A percentile compares a stretch with the other conserved stretches of the same genome.
phyloP scores from a whole-genome alignment of 805 yeast species.

The Saccharomycopsis amapae region DNA sequence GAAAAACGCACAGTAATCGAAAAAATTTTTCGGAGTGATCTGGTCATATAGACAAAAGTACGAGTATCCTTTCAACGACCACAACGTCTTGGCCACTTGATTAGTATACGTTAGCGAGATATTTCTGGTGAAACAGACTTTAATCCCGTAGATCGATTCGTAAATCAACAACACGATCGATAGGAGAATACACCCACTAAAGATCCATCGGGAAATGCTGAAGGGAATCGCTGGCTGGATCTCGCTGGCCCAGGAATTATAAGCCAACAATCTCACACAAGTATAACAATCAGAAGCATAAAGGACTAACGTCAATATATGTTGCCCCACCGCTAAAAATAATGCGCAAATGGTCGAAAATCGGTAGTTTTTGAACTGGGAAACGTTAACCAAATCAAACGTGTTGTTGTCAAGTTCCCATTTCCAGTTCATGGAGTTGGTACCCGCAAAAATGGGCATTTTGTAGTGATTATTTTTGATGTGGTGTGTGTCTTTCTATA shows the following conservation, averaged over 20 bases:
- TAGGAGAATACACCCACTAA: conserved; percentile 71
- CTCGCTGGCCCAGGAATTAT: conserved; percentile 60
- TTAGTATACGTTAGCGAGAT: conserved; percentile 68
- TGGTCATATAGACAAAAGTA: conserved; percentile 67
- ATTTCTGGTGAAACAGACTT: conserved; percentile 50
- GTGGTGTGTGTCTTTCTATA: too few species aligned
- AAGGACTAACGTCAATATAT: conserved; percentile 34
- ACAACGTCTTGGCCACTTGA: conserved; percentile 49
- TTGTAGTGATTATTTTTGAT: too few species aligned
- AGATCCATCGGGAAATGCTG: conserved; percentile 59
- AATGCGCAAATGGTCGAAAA: conserved; percentile 40
- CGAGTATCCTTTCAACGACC: conserved; percentile 51
- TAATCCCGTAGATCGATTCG: conserved; percentile 51
- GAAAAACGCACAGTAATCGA: conserved; percentile 62
- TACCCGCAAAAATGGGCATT: background rate
- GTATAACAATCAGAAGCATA: conserved; percentile 72
- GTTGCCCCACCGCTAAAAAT: conserved; percentile 31
- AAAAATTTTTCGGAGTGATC: conserved; percentile 56
- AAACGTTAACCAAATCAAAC: conserved; percentile 43
- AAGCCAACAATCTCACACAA: conserved; percentile 63
- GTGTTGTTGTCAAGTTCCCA: conserved; percentile 33
- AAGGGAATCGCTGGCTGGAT: conserved; percentile 42
- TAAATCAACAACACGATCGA: conserved; percentile 53
- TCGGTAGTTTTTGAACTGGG: conserved; percentile 39
- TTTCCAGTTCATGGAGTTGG: conserved; percentile 26